phyloP scores from a whole-genome alignment of 2,329 filamentous ascomycete genomes.

The Cercospora citrullina region DNA sequence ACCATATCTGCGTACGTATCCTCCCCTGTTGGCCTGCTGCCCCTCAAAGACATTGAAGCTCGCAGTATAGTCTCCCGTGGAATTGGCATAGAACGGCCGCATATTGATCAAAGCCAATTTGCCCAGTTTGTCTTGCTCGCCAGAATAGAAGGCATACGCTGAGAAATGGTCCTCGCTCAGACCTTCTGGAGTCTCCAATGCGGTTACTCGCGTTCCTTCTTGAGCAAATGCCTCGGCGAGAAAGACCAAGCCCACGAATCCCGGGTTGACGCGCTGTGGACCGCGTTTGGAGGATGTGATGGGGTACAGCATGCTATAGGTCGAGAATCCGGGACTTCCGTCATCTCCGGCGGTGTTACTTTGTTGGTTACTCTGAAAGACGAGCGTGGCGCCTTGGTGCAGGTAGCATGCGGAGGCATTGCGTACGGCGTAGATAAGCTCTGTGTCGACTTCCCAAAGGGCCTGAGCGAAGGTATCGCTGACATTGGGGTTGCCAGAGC shows the following conservation, averaged over 20 bases:
- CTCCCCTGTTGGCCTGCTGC: not conserved
- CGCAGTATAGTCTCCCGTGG: slow-evolving; percentile 30
- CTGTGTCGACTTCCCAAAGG: slow-evolving; percentile 44
- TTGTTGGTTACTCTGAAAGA: slow-evolving; percentile 35
- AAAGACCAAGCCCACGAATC: slow-evolving; percentile 33
- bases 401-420: slow-evolving; percentile 43
- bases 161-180: slow-evolving; percentile 32
- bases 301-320: slow-evolving; percentile 36
- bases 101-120: slow-evolving; percentile 36
- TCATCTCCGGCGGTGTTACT: slow-evolving; percentile 33
- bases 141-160: slow-evolving; percentile 32
- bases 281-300: slow-evolving; percentile 29
- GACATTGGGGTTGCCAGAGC: slow-evolving; percentile 44
- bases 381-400: slow-evolving; percentile 38
- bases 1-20: not conserved
- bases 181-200: slow-evolving; percentile 26
- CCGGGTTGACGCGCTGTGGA: slow-evolving; percentile 31
- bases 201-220: slow-evolving; percentile 27
- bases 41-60: slow-evolving; percentile 23
- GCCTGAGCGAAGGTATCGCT: slow-evolving; percentile 46
- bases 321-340: slow-evolving; percentile 34
- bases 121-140: slow-evolving; percentile 22
- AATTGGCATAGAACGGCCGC: slow-evolving; percentile 34
- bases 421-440: slow-evolving; percentile 43
- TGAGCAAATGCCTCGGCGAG: slow-evolving; percentile 35